A percentile compares a stretch with the other conserved stretches of the same genome.
These are phyloP conservation scores for Gnetum montanum DNA, from an alignment of 75 land plant species.

Conservation along the genomic window DNA sequence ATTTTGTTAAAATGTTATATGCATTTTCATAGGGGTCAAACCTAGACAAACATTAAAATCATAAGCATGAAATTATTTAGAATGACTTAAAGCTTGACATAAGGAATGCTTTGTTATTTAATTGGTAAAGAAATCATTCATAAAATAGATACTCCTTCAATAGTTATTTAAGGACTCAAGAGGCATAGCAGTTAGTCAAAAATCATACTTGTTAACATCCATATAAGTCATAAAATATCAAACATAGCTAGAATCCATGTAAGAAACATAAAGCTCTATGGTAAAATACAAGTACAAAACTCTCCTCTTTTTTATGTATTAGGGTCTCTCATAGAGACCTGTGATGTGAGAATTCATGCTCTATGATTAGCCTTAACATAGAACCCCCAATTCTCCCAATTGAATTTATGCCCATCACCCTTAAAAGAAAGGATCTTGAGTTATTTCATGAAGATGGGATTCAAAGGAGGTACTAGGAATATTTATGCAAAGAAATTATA, in stretches of 20 bases:
- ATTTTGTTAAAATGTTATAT: too few relatives aligned
- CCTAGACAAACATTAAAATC: too few relatives aligned
- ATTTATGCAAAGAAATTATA: constrained; percentile 31
- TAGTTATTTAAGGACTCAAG: constrained; percentile 85
- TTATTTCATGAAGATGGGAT: constrained; percentile 70
- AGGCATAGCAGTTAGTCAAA: constrained; percentile 53
- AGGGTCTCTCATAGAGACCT: constrained; percentile 37
- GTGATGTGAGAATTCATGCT: constrained; percentile 54
- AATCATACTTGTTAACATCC: constrained; percentile 85
- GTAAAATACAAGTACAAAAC: constrained; percentile 71
- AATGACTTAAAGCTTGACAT: too few relatives aligned
- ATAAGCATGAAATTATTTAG: too few relatives aligned
- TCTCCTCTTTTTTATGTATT: constrained; percentile 32
- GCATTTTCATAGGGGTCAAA: too few relatives aligned
- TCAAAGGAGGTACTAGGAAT: constrained; percentile 16
- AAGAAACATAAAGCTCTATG: constrained; percentile 81
- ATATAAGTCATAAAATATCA: constrained; percentile 91
- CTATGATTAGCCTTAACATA: constrained; percentile 68
- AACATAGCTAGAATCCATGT: constrained; percentile 77
- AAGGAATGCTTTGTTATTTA: too few relatives aligned
- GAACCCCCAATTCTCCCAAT: constrained; percentile 86
- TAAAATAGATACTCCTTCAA: constrained; percentile 58
- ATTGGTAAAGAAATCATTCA: constrained; percentile 61
- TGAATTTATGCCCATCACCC: constrained; percentile 43
- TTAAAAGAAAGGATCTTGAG: constrained; percentile 73